Conservation (phyloP, 768 basidiomycete species). For the Jaapia argillacea region DNA sequence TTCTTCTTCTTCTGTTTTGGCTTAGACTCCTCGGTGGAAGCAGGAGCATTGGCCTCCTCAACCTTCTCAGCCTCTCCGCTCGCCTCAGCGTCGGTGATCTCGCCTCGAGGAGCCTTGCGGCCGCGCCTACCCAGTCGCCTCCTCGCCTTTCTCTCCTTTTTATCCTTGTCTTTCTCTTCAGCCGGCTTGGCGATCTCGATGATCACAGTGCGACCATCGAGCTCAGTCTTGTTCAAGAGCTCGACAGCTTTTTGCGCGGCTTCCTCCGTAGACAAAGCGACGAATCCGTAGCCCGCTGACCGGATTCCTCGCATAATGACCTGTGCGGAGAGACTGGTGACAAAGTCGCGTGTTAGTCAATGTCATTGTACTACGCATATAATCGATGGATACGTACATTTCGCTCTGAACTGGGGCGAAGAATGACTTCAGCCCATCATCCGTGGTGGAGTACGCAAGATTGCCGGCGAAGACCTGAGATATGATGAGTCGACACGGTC, state of each 20-base stretch:
- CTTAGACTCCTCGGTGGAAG: slow-evolving; percentile 44
- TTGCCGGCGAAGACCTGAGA: slow-evolving; percentile 88
- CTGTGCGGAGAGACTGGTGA: slow-evolving; percentile 63
- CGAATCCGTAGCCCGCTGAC: slow-evolving; percentile 91
- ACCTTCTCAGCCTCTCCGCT: slow-evolving; percentile 58
- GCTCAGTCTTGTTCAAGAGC: slow-evolving; percentile 76
- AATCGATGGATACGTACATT: slow-evolving; percentile 52
- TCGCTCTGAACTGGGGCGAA: slow-evolving; percentile 82
- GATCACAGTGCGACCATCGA: slow-evolving; percentile 82
- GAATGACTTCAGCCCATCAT: slow-evolving; percentile 91
- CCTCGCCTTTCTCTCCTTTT: slow-evolving; percentile 61
- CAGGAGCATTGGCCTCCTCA: slow-evolving; percentile 39
- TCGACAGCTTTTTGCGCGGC: slow-evolving; percentile 85
- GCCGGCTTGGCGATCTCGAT: slow-evolving; percentile 90
- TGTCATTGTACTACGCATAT: slow-evolving; percentile 1
- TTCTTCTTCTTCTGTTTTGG: slow-evolving; percentile 81
- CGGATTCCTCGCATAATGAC: slow-evolving; percentile 80
- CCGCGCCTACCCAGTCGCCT: slow-evolving; percentile 82
- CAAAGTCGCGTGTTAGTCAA: slow-evolving; percentile 7
- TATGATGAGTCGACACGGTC: slow-evolving; percentile 5
- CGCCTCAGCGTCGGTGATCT: slow-evolving; percentile 85
- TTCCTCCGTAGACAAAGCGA: slow-evolving; percentile 70
- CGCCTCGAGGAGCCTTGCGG: slow-evolving; percentile 78
- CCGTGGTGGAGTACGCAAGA: slow-evolving; percentile 89
- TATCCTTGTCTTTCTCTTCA: slow-evolving; percentile 79